phyloP scores from a whole-genome alignment of 139 green algal genomes.

The Haematococcus lacustris region DNA sequence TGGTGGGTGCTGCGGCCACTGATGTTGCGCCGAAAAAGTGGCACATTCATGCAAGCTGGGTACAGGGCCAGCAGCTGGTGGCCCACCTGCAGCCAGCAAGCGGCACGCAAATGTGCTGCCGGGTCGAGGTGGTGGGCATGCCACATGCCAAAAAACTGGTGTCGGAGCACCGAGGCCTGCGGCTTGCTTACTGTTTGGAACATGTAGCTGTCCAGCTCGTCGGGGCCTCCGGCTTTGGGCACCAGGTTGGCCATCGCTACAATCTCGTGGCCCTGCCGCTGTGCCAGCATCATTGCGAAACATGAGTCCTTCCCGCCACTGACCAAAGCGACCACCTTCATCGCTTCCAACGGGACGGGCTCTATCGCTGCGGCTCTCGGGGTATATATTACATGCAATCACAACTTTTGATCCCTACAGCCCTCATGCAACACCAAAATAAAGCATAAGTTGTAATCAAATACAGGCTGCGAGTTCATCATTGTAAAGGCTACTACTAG shows the following conservation, averaged over 20 bases:
- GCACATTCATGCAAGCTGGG: conserved; percentile 72
- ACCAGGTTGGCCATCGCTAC: conserved; percentile 36
- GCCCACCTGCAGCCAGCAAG: conserved; percentile 49
- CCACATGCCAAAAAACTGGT: background rate
- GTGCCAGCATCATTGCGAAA: conserved; percentile 25
- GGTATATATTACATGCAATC: no score
- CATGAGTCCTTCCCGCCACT: conserved; percentile 34
- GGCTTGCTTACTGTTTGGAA: conserved; percentile 94
- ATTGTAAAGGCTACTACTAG: no score
- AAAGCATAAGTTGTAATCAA: no score
- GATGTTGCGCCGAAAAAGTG: conserved; percentile 74
- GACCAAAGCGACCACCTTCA: conserved; percentile 25
- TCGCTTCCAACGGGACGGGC: no score
- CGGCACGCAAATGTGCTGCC: background rate
- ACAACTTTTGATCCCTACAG: no score
- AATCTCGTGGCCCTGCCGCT: conserved; percentile 34
- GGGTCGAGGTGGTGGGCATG: background rate
- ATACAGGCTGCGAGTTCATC: no score
- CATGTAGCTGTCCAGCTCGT: conserved; percentile 93
- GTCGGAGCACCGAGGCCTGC: no score
- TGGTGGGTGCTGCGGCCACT: conserved; percentile 44
- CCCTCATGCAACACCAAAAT: no score
- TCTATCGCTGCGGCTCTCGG: no score
- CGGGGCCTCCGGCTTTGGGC: conserved; percentile 18
- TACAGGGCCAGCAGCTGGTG: conserved; percentile 80